A percentile compares a stretch with the other conserved stretches of the same genome.
Evolutionary conservation across 2,329 filamentous ascomycete species (phyloP).

Genomic region (Diaporthe vexans): DNA sequence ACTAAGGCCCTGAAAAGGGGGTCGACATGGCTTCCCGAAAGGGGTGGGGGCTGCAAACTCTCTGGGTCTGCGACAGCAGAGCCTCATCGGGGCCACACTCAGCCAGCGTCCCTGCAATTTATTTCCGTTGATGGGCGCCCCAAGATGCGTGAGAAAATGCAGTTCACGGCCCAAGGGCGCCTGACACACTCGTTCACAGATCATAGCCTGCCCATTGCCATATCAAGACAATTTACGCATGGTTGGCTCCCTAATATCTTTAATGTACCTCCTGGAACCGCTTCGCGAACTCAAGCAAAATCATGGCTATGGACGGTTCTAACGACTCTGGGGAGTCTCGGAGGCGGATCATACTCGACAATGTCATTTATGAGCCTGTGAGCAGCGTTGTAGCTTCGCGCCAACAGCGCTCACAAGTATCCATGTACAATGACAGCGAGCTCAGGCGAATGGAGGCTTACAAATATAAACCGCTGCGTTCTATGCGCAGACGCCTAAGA

Average conservation of each 20-base stretch:
- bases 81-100: background rate
- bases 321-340: background rate
- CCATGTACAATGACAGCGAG: background rate
- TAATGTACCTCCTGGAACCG: no score
- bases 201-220: no score
- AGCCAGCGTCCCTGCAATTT: background rate
- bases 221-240: background rate
- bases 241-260: background rate
- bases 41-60: background rate
- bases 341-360: background rate
- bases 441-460: background rate
- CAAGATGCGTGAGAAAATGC: background rate
- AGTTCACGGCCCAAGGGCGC: background rate
- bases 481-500: background rate
- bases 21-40: background rate
- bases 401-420: slow-evolving; percentile 7
- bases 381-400: background rate
- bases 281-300: background rate
- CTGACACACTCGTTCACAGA: background rate
- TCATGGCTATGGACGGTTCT: background rate
- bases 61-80: background rate
- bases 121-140: background rate
- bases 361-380: slow-evolving; percentile 5
- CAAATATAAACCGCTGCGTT: background rate
- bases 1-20: background rate